Percentiles rank a stretch among this genome's conserved stretches.
These are phyloP conservation scores for Pyricularia sp. DNA, from an alignment of 2,329 filamentous ascomycete species.

Conservation along the genomic window DNA sequence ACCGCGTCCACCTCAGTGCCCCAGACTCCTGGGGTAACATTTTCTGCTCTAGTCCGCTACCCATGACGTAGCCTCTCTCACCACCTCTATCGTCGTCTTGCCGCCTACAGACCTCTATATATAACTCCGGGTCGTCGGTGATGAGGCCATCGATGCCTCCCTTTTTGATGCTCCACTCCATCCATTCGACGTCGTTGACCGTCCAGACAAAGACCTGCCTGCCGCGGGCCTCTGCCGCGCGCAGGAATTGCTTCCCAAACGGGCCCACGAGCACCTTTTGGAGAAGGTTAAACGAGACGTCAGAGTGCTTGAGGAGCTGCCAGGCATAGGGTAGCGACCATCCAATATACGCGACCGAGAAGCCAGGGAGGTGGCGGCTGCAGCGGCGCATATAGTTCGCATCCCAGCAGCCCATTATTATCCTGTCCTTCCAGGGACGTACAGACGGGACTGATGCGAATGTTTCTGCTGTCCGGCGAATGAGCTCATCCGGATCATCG, in stretches of 20 bases:
- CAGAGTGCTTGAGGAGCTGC: conserved; percentile 51
- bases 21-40: conserved; percentile 5
- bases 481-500: conserved; percentile 57
- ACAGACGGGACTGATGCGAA: conserved; percentile 37
- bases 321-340: conserved; percentile 54
- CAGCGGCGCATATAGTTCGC: conserved; percentile 56
- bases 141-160: conserved; percentile 61
- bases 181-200: conserved; percentile 63
- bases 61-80: conserved; percentile 1
- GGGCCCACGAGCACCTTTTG: conserved; percentile 56
- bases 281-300: conserved; percentile 67
- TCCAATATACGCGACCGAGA: conserved; percentile 54
- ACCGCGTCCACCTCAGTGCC: conserved; percentile 1
- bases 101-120: conserved; percentile 43
- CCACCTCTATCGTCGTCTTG: not conserved
- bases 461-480: conserved; percentile 52
- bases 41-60: not conserved
- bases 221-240: conserved; percentile 38
- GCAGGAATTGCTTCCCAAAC: conserved; percentile 52
- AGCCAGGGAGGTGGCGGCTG: conserved; percentile 46
- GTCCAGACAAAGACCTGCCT: conserved; percentile 71
- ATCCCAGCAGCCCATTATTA: conserved; percentile 77
- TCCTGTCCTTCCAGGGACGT: conserved; percentile 55
- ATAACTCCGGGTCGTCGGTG: conserved; percentile 67
- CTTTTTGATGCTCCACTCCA: conserved; percentile 65